Base-by-base conservation (phyloP, 2,329 filamentous ascomycete species). In the Diaporthe batatas region DNA sequence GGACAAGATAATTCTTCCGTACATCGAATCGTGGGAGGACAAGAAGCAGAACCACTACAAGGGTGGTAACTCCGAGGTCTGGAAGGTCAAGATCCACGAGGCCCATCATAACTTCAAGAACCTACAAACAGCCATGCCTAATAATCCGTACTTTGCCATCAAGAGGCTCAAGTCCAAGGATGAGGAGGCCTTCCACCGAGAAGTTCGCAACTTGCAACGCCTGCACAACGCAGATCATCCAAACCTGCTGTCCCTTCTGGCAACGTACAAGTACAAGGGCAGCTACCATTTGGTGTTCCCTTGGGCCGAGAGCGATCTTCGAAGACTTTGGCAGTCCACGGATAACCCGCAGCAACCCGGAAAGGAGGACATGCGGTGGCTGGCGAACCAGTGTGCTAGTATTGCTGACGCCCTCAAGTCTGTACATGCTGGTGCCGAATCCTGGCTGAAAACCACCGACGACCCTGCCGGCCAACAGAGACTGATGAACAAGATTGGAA, bases 231-330 rank as follows among this genome's bases (percentile, higher is more conserved):
- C 72, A 6, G 74, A 73, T 25, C 74, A 75, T 70, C 72, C 74
- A 53, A 71, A 75, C 68, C 71, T 75, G n/a, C 25, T 75, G 16
- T 74, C 71, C 25, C 72, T 75, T 21, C 18, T 75, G 29, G 74
- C 74, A 16, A 75, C 74, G 1, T 75, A 75, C 69, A 75, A 75
- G 47, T 75, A 75, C 51, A 69, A 65, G 18, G 74, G 74, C 16
- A 70, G 73, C 58, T 75, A 75, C 64, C 74, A 75, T 42, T 54
- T 75, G 69, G 69, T 75, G 36, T 75, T 75, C 64, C 72, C 74
- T 6, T 75, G 74, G 74, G 74, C 74, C 47, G 72, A 75, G 8
- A 70, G 74, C 16, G 74, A 75, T 72, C 58, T 75, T 7, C 29
- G 74, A n/a, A 51, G 74, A 12, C 64, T 75, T 51, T 75, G 74